Conservation (phyloP, 371 early-diverging fungal species). For the Nematocida ironsii region DNA sequence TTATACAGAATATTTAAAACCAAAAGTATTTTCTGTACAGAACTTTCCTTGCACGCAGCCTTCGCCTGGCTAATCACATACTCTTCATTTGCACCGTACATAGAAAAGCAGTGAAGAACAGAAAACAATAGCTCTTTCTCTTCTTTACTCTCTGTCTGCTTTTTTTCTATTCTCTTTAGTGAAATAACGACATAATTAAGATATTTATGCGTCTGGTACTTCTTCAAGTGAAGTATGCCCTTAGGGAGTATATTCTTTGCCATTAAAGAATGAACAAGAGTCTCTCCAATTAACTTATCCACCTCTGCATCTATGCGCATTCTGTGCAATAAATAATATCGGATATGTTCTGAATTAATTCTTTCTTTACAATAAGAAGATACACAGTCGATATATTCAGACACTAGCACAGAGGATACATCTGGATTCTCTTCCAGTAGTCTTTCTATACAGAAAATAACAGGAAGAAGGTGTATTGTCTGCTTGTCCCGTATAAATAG, state of each 20-base stretch:
- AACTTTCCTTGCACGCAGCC: constrained; percentile 12
- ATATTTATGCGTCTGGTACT: constrained; percentile 4
- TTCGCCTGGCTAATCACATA: constrained; percentile 29
- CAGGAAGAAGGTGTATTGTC: constrained; percentile 4
- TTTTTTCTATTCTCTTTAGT: constrained; percentile 39
- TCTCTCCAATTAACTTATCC: constrained; percentile 6
- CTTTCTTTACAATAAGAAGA: neutral
- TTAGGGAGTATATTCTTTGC: neutral
- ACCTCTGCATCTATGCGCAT: constrained; percentile 40
- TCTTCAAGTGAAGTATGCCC: constrained; percentile 2
- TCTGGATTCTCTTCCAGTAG: neutral
- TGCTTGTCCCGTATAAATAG: constrained; percentile 22
- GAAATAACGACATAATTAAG: constrained; percentile 31
- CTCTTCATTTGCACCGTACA: constrained; percentile 25
- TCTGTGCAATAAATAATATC: constrained; percentile 41
- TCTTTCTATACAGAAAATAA: constrained; percentile 16
- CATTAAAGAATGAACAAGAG: neutral
- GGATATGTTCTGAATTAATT: constrained; percentile 6
- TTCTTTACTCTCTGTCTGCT: neutral
- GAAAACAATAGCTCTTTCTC: neutral
- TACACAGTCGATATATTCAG: neutral
- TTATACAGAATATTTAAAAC: constrained; percentile 48
- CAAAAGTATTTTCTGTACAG: neutral
- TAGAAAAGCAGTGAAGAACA: constrained; percentile 29
- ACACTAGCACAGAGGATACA: neutral